Evolutionary conservation across 805 yeast species (phyloP), one percentile per base, ranked within the genome.

Genomic region (Candida tammaniensis): DNA sequence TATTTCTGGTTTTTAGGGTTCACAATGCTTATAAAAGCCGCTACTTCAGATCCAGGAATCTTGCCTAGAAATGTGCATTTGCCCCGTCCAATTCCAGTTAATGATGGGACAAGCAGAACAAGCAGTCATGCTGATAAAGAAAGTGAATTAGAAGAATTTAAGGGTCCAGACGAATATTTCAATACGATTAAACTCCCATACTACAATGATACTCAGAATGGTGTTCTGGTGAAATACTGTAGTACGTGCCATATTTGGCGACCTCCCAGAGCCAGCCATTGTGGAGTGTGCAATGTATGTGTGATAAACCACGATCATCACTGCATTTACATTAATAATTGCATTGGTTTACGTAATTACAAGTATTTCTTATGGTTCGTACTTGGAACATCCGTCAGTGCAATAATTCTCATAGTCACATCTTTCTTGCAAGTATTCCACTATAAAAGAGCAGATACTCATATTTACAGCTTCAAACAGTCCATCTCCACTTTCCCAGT

Each of bases 301-400:
- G 64, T 84, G 13, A 54, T 74, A 8, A 47, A 72, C 30, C 82
- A 76, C 47, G 96, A 86, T 47, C 91, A 82, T 52, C 89, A 82
- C 54, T 82, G 89, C 50, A 46, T 66, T 22, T 78, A 84, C 76
- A 51, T 86, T 31, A 65, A 65, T 43, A 65, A 64, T 38, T 67
- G 72, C 42, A 64, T 66, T 31, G 71, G 72, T 5, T 38, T 43
- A 28, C 40, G 72, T 11, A 66, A 64, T 42, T 64, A 66, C 49
- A 49, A 53, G 24, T 57, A 52, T 44, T 57, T 55, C 45, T 36
- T 65, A 35, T 55, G 65, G 70, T 49, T 58, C 49, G 42, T 62
- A 8, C 33, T 56, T 4, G 24, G 45, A 3, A 36, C 53, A 4
- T 52, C 50, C 9, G 27, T 49, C 2, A 18, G 51, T 10, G 36